Evolutionary conservation across 208 protist genomes (phyloP).

Genomic region (Trypanosoma scelopori): DNA sequence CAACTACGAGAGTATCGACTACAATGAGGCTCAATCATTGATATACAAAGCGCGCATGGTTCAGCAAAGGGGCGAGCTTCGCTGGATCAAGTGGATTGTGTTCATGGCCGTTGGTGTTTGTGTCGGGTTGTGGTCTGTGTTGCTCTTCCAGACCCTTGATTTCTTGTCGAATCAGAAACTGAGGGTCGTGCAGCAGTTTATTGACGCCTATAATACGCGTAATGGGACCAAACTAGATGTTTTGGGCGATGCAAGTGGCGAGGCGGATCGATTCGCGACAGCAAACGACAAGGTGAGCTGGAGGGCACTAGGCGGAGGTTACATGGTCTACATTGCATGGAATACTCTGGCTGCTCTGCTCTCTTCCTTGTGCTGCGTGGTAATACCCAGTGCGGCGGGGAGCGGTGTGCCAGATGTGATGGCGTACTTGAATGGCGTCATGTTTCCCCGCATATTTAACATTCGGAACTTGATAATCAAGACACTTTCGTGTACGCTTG

Average conservation of each 20-base stretch:
- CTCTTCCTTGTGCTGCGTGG: constrained; percentile 73
- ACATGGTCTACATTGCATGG: constrained; percentile 41
- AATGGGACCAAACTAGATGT: neutral
- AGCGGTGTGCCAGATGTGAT: constrained; percentile 87
- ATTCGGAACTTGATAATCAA: constrained; percentile 80
- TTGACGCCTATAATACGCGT: constrained; percentile 19
- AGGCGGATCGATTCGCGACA: neutral
- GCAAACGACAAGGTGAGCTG: constrained; percentile 28
- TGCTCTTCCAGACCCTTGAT: constrained; percentile 75
- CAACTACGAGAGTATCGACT: constrained; percentile 82
- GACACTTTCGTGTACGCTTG: constrained; percentile 66
- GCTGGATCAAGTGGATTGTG: constrained; percentile 62
- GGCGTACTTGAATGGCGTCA: constrained; percentile 88
- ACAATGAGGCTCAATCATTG: constrained; percentile 54
- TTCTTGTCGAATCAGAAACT: constrained; percentile 47
- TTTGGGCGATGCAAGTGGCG: neutral
- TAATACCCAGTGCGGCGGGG: constrained; percentile 69
- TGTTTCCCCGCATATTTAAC: constrained; percentile 83
- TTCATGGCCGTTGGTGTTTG: constrained; percentile 57
- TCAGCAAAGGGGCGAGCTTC: constrained; percentile 26
- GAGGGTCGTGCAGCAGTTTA: constrained; percentile 33
- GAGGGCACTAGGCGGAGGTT: constrained; percentile 33
- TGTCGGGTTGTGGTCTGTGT: constrained; percentile 61
- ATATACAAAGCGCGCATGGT: constrained; percentile 41
- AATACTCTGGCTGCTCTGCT: constrained; percentile 39